phyloP scores from a whole-genome alignment of 1,139 yeast species.

The Yamadazyma kanchanaburiensis region DNA sequence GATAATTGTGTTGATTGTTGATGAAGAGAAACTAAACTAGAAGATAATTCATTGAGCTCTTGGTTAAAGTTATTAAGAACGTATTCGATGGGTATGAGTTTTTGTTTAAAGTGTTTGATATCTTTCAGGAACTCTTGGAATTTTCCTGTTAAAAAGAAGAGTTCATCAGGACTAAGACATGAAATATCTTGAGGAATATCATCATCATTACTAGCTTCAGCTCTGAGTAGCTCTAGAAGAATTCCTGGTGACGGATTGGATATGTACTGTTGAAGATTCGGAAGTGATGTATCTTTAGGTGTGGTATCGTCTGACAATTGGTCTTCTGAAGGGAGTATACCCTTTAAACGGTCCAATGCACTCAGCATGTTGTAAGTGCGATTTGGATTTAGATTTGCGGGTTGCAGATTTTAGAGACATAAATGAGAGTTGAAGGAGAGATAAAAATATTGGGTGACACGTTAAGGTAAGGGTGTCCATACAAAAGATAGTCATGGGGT shows the following conservation, averaged over 20 bases:
- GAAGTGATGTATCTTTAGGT: background rate
- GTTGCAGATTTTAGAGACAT: no score
- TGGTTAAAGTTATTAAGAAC: slow-evolving; percentile 51
- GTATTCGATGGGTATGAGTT: slow-evolving; percentile 31
- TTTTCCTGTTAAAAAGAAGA: slow-evolving; percentile 10
- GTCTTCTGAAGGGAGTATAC: no score
- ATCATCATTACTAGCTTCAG: slow-evolving; percentile 11
- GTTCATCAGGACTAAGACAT: slow-evolving; percentile 9
- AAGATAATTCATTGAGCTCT: slow-evolving; percentile 57
- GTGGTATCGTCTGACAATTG: no score
- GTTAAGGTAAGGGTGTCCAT: no score
- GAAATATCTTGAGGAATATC: slow-evolving; percentile 5
- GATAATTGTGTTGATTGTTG: slow-evolving; percentile 40
- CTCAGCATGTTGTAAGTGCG: no score
- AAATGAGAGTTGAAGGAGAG: no score
- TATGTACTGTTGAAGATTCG: background rate
- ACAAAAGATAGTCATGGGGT: no score
- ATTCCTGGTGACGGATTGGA: slow-evolving; percentile 2
- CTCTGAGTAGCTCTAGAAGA: slow-evolving; percentile 17
- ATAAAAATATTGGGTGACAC: no score
- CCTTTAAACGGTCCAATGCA: no score
- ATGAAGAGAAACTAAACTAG: slow-evolving; percentile 58
- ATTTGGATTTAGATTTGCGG: no score
- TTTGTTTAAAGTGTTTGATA: slow-evolving; percentile 35
- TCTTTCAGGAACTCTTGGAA: slow-evolving; percentile 32